A percentile compares a stretch with the other conserved stretches of the same genome.
phyloP scores from a whole-genome alignment of 2,329 filamentous ascomycete species.

The Metarhizium album region DNA sequence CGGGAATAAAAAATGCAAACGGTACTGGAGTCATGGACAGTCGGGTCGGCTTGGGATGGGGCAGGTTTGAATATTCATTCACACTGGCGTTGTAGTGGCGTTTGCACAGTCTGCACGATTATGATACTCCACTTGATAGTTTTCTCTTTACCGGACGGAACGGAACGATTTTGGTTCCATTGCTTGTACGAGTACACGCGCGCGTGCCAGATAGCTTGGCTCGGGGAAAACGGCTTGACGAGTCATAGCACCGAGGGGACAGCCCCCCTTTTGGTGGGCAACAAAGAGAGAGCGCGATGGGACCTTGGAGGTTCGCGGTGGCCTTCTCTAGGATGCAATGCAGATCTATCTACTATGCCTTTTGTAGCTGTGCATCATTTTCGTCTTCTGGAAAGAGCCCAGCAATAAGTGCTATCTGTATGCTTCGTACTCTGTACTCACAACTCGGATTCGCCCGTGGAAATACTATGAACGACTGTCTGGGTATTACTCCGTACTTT shows the following conservation, averaged over 20 bases:
- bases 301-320: not conserved
- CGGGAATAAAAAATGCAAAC: not conserved
- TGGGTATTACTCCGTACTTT: too few species aligned
- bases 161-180: not conserved
- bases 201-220: not conserved
- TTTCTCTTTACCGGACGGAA: not conserved
- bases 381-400: too few species aligned
- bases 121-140: slow-evolving; percentile 3
- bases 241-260: slow-evolving; percentile 4
- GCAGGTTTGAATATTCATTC: not conserved
- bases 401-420: too few species aligned
- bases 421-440: too few species aligned
- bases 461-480: too few species aligned
- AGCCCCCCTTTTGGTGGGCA: not conserved
- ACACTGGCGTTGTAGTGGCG: not conserved
- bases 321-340: not conserved
- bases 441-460: too few species aligned
- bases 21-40: not conserved
- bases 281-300: not conserved
- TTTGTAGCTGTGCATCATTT: too few species aligned
- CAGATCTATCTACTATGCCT: too few species aligned
- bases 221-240: slow-evolving; percentile 3
- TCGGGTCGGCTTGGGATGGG: not conserved
- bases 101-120: not conserved
- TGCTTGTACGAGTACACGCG: slow-evolving; percentile 3